Evolutionary conservation across 108 stramenopile species (phyloP).

Genomic region (Nitzschia sp.): DNA sequence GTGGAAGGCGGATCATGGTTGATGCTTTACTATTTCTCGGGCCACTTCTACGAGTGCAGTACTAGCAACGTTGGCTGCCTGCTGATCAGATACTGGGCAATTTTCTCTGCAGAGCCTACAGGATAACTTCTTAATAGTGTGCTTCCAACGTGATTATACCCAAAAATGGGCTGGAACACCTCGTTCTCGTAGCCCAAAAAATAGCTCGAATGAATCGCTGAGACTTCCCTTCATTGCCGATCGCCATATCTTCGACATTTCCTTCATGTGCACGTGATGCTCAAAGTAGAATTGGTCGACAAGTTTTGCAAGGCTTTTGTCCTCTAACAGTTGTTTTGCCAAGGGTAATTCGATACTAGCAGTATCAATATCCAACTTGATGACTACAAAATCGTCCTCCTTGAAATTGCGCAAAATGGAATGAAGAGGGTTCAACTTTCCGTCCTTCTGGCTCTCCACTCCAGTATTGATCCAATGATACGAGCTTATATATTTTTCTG

Average conservation of each 20-base stretch:
- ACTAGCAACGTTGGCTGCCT: too few relatives aligned
- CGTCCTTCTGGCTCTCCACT: slow-evolving; percentile 22
- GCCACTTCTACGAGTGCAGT: too few relatives aligned
- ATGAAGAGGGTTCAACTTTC: slow-evolving; percentile 52
- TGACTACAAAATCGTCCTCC: slow-evolving; percentile 59
- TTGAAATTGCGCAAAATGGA: slow-evolving; percentile 35
- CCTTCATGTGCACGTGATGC: slow-evolving; percentile 53
- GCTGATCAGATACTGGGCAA: too few relatives aligned
- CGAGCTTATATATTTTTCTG: slow-evolving; percentile 13
- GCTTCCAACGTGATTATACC: too few relatives aligned
- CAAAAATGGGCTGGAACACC: slow-evolving; percentile 56
- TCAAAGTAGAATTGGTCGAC: slow-evolving; percentile 84
- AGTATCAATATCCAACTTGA: slow-evolving; percentile 72
- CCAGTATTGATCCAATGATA: slow-evolving; percentile 72
- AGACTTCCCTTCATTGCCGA: slow-evolving; percentile 39
- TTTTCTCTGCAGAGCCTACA: too few relatives aligned
- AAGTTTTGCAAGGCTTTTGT: slow-evolving; percentile 23
- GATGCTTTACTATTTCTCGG: too few relatives aligned
- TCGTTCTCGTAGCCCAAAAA: slow-evolving; percentile 31
- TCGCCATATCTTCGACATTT: slow-evolving; percentile 42
- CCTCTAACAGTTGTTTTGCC: slow-evolving; percentile 38
- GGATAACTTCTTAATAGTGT: too few relatives aligned
- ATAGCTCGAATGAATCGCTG: slow-evolving; percentile 47
- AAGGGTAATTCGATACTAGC: slow-evolving; percentile 44
- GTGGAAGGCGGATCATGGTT: too few relatives aligned